Evolutionary conservation across 2,329 filamentous ascomycete genomes (phyloP).

Genomic region (Calonectria crousiana): DNA sequence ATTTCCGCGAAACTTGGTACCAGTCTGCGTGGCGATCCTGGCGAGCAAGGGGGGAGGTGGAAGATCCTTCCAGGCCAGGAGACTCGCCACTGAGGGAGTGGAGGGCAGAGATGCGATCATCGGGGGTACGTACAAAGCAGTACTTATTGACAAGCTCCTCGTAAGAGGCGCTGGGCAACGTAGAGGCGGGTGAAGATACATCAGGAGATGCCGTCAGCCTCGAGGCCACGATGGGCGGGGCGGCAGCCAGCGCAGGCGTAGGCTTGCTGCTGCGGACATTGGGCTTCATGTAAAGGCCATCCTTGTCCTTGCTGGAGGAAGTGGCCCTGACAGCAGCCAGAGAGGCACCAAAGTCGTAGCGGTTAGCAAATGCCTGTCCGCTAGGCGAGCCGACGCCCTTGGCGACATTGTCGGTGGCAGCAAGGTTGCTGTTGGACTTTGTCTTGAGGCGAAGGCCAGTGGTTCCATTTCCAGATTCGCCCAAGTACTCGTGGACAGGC

Average conservation of each 20-base stretch:
- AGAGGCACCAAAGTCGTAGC: slow-evolving; percentile 97
- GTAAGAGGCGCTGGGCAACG: slow-evolving; percentile 88
- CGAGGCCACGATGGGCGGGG: slow-evolving; percentile 18
- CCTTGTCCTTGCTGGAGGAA: slow-evolving; percentile 68
- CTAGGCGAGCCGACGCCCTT: slow-evolving; percentile 66
- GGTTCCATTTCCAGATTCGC: slow-evolving; percentile 68
- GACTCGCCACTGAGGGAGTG: slow-evolving; percentile 6
- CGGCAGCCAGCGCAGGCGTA: slow-evolving; percentile 40
- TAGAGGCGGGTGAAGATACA: slow-evolving; percentile 60
- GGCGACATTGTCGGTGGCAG: slow-evolving; percentile 72
- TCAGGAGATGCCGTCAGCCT: slow-evolving; percentile 54
- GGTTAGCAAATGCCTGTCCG: slow-evolving; percentile 85
- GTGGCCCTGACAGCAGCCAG: slow-evolving; percentile 82
- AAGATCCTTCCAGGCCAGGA: slow-evolving; percentile 34
- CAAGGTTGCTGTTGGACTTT: slow-evolving; percentile 72
- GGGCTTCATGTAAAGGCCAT: slow-evolving; percentile 69
- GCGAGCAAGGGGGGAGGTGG: slow-evolving; percentile 22
- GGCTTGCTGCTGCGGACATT: slow-evolving; percentile 49
- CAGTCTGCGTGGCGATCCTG: slow-evolving; percentile 37
- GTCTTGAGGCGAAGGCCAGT: slow-evolving; percentile 77
- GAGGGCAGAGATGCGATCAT: slow-evolving; percentile 43
- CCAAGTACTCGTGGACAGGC: slow-evolving; percentile 72
- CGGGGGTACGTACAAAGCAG: slow-evolving; percentile 93
- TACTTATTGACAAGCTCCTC: slow-evolving; percentile 98
- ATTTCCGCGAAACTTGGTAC: slow-evolving; percentile 33